Evolutionary conservation across 2,329 filamentous ascomycete genomes (phyloP), one percentile per base, ranked within the genome.

Genomic region (Madurella fahalii): DNA sequence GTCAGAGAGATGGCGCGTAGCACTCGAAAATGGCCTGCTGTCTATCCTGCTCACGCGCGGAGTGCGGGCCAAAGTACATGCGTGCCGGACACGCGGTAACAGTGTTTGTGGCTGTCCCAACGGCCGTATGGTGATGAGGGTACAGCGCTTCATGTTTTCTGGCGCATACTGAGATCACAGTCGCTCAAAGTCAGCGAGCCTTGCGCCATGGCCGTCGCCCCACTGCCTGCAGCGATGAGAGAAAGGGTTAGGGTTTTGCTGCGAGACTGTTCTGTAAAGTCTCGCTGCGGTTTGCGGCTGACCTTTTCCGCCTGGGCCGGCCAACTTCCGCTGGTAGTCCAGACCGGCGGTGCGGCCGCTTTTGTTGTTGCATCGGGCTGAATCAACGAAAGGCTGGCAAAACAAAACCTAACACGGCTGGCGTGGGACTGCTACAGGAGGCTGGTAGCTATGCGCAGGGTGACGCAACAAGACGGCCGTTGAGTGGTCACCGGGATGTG

Each of bases 1-100:
- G 50, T 58, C 49, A 11, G 50, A 20, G 13, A 11, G 30, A 40
- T 37, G 52, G 2, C 46, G 50, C 18, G 55, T 32, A 20, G 60
- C 54, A 4, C n/a, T 34, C 16, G 59, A 60, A 56, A 64, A 62
- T 39, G 40, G 43, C 18, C 58, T 57, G 42, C 34, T 47, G 32
- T 58, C 52, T 47, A 57, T 61, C 31, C 54, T 56, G 40, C 50
- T 58, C 39, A 51, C 37, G 46, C 40, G 50, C 53, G 37, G 47
- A 30, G 34, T n/a, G n/a, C 40, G 53, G 44, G 18, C 48, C 40
- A 17, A 47, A 32, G 37, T 17, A 12, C 44, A 56, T 15, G 34
- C 56, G 56, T 60, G 45, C 32, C 56, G 48, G 16, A 37, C 48
- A 42, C 20, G 31, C 34, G 32, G 20, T 15, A 44, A 34, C 16